These are phyloP conservation scores for Kodamaea laetipori DNA, from an alignment of 805 yeast species.

Conservation along the genomic window DNA sequence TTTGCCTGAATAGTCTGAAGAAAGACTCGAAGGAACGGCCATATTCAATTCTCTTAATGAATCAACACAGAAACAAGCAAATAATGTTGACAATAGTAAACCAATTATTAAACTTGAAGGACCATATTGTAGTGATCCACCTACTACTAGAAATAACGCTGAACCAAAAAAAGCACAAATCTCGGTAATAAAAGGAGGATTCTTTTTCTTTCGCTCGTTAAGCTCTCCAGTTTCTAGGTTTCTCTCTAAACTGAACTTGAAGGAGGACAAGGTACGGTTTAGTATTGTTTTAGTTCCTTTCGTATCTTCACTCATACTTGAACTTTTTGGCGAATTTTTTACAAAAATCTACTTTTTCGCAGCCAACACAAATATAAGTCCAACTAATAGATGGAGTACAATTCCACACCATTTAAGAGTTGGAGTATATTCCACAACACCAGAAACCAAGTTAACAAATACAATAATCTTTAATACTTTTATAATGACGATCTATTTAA, in stretches of 20 bases:
- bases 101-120: not conserved
- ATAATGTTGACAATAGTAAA: not conserved
- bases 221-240: conserved; percentile 3
- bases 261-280: not conserved
- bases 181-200: not conserved
- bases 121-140: not conserved
- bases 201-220: not conserved
- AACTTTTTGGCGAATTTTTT: not conserved
- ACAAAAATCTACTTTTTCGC: not conserved
- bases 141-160: conserved; percentile 2
- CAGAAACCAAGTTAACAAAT: no score
- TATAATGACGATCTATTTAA: not conserved
- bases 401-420: no score
- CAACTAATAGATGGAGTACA: no score
- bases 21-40: conserved; percentile 17
- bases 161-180: not conserved
- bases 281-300: not conserved
- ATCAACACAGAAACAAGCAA: conserved; percentile 20
- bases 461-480: no score
- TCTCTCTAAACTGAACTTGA: not conserved
- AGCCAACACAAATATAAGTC: conserved; percentile 1
- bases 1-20: conserved; percentile 22
- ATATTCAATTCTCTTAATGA: conserved; percentile 29
- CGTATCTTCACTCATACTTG: not conserved
- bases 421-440: no score